A percentile compares a stretch with the other conserved stretches of the same genome.
Evolutionary conservation across 2,329 filamentous ascomycete genomes (phyloP).

Genomic region (Colletotrichum simmondsii): DNA sequence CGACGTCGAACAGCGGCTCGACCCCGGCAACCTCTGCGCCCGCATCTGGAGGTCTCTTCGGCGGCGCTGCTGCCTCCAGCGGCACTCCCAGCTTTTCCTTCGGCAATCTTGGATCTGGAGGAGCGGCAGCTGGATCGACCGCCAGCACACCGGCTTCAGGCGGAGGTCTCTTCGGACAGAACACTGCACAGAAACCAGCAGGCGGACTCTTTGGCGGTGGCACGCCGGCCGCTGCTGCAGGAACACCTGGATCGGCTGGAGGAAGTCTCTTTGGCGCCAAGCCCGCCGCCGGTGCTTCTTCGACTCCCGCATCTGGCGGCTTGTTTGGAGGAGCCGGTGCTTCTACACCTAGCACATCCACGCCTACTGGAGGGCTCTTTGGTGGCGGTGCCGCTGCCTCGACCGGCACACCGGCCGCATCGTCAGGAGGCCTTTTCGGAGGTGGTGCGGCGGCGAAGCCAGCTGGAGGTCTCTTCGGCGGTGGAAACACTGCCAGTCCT

Average conservation of each 20-base stretch:
- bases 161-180: slow-evolving; percentile 46
- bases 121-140: slow-evolving; percentile 38
- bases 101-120: slow-evolving; percentile 39
- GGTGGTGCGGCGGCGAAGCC: slow-evolving; percentile 39
- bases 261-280: slow-evolving; percentile 45
- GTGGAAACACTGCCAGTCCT: slow-evolving; percentile 39
- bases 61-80: slow-evolving; percentile 37
- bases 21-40: slow-evolving; percentile 47
- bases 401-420: slow-evolving; percentile 14
- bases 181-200: slow-evolving; percentile 35
- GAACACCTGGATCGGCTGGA: slow-evolving; percentile 34
- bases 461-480: slow-evolving; percentile 35
- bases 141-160: slow-evolving; percentile 42
- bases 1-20: slow-evolving; percentile 34
- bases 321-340: slow-evolving; percentile 22
- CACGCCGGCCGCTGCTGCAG: slow-evolving; percentile 38
- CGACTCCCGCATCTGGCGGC: slow-evolving; percentile 24
- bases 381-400: slow-evolving; percentile 12
- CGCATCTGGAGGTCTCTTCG: slow-evolving; percentile 54
- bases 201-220: slow-evolving; percentile 39
- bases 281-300: slow-evolving; percentile 25
- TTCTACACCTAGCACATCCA: slow-evolving; percentile 32
- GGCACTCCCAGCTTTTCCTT: slow-evolving; percentile 55
- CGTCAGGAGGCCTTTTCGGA: slow-evolving; percentile 35
- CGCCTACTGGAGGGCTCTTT: slow-evolving; percentile 36